phyloP scores from a whole-genome alignment of 2,329 filamentous ascomycete genomes.

The Calonectria crousiana region DNA sequence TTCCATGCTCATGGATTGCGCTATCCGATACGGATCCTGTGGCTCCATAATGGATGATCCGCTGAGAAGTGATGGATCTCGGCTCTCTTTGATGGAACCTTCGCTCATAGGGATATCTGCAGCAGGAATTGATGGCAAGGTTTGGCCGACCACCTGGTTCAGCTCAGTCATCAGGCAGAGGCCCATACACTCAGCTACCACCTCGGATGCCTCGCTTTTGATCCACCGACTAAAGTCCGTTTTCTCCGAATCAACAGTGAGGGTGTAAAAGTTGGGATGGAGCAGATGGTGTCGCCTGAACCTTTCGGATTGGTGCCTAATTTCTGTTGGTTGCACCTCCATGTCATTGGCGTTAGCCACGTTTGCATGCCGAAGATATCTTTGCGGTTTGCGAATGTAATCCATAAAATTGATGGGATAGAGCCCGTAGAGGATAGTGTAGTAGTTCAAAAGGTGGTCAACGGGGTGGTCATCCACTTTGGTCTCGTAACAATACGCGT shows the following conservation, averaged over 20 bases:
- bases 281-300: constrained; percentile 80
- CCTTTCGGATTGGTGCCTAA: constrained; percentile 79
- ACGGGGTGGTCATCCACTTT: constrained; percentile 72
- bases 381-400: constrained; percentile 85
- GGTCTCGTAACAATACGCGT: constrained; percentile 71
- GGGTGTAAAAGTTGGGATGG: constrained; percentile 86
- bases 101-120: constrained; percentile 42
- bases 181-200: constrained; percentile 83
- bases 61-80: constrained; percentile 56
- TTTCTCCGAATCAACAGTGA: constrained; percentile 84
- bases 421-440: constrained; percentile 84
- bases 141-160: constrained; percentile 40
- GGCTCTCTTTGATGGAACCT: constrained; percentile 48
- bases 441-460: constrained; percentile 79
- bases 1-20: constrained; percentile 63
- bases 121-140: constrained; percentile 37
- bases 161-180: constrained; percentile 61
- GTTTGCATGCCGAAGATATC: constrained; percentile 80
- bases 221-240: constrained; percentile 82
- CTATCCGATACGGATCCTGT: constrained; percentile 64
- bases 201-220: constrained; percentile 82
- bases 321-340: constrained; percentile 82
- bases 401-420: constrained; percentile 90
- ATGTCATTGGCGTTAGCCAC: constrained; percentile 78
- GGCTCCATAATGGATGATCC: constrained; percentile 49